Base-by-base conservation (phyloP, 2,329 filamentous ascomycete species). In the Phaeosphaeriaceae sp. region DNA sequence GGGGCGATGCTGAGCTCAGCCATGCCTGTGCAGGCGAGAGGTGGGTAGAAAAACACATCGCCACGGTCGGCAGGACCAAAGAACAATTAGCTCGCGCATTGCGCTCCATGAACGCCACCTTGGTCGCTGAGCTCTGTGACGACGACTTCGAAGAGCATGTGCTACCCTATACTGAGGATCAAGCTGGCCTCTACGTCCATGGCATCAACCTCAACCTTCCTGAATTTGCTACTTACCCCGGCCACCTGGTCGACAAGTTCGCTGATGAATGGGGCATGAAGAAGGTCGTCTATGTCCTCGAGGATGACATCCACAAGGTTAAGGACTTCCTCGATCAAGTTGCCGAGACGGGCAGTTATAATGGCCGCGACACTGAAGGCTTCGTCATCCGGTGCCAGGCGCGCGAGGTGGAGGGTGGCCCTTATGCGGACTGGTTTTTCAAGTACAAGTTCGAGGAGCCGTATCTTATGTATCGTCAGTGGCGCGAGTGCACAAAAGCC, bases 391-490 rank as follows among this genome's bases (percentile, higher is more conserved):
- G 94, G 47, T 97, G 94, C 54, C 82, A 90, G 85, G 77, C 86
- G 79, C 79, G 79, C 68, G 74, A 85, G 21, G 77, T 78, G 0
- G 76, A 74, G 1, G 69, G 72, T 12, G 73, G 72, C 2, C 82
- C 83, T 0, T 94, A 87, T 71, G 77, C 83, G n/a, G 92, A 99
- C 72, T 99, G 94, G 94, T 99, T 99, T 76, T 99, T 99, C 86
- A 99, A 99, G 76, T 99, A 92, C 83, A 99, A 99, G 77, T 99
- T 99, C 52, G 94, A 99, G 68, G 94, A 99, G 76, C 94, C 94
- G 0, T 99, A 99, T 70, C 79, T 99, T 52, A 95, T 99, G 91
- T 99, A 97, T 76, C 87, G 94, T 18, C 94, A 99, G 77, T 99
- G 94, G 94, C 87, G 94, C 54, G 94, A 99, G 76, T 96, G 90